phyloP scores from a whole-genome alignment of 441 rosid species.

The Biscutella laevigata region DNA sequence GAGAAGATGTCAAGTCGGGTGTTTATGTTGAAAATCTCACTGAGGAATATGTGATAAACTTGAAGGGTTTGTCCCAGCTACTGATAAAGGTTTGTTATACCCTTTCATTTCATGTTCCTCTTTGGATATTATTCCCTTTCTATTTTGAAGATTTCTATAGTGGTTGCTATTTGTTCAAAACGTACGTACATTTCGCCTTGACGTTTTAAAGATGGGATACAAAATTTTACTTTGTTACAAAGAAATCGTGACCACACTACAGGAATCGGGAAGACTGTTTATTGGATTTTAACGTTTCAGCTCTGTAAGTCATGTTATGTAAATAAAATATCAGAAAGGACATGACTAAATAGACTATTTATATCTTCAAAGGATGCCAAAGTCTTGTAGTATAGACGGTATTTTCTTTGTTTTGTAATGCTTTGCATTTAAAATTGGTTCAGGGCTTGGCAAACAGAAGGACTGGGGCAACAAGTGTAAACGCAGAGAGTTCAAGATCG shows the following conservation, averaged over 20 bases:
- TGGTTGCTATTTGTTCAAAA: background rate
- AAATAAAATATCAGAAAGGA: background rate
- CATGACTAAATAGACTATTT: background rate
- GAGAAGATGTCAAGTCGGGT: constrained; percentile 94
- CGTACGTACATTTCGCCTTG: background rate
- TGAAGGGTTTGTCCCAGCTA: constrained; percentile 81
- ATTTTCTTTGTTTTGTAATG: background rate
- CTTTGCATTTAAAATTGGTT: constrained; percentile 17
- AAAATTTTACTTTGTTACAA: background rate
- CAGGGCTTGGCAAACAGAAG: constrained; percentile 96
- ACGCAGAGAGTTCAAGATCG: constrained; percentile 97
- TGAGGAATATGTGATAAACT: constrained; percentile 64
- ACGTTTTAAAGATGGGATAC: background rate
- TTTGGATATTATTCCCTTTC: background rate
- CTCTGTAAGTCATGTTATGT: background rate
- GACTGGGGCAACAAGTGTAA: constrained; percentile 92
- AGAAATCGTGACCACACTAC: background rate
- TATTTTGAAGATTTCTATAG: background rate
- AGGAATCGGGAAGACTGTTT: background rate
- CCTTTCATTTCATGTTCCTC: background rate
- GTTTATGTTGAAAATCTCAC: constrained; percentile 45
- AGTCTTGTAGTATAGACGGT: background rate
- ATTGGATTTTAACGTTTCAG: background rate
- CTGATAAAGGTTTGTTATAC: constrained; percentile 56
- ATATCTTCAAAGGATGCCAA: background rate